These are phyloP conservation scores for Isabelozyma pseudorhagii DNA, from an alignment of 805 yeast species.

Conservation along the genomic window DNA sequence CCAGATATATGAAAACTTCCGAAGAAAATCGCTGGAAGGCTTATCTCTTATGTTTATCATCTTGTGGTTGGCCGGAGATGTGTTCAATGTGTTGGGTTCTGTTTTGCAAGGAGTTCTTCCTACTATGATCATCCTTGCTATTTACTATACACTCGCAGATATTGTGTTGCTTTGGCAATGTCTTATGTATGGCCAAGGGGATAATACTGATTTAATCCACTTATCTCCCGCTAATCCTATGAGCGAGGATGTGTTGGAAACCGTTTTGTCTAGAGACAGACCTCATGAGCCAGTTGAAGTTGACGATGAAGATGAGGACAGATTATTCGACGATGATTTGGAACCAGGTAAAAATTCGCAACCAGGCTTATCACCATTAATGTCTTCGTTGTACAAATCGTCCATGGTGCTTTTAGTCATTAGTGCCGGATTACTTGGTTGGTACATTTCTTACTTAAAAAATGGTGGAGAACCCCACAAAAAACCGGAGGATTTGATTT, in stretches of 20 bases:
- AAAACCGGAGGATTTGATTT: slow-evolving; percentile 46
- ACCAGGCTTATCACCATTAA: slow-evolving; percentile 14
- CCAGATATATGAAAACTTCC: slow-evolving; percentile 88
- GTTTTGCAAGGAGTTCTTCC: slow-evolving; percentile 86
- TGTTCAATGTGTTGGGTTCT: slow-evolving; percentile 91
- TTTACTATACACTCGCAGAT: slow-evolving; percentile 92
- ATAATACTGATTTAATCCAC: slow-evolving; percentile 67
- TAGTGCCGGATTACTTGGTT: slow-evolving; percentile 80
- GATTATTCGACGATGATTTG: slow-evolving; percentile 8
- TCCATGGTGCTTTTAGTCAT: slow-evolving; percentile 67
- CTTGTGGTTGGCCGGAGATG: slow-evolving; percentile 91
- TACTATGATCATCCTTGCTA: slow-evolving; percentile 89
- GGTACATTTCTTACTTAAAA: slow-evolving; percentile 65
- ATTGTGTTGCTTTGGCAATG: slow-evolving; percentile 81
- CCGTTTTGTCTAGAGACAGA: slow-evolving; percentile 48
- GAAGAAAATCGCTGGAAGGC: slow-evolving; percentile 85
- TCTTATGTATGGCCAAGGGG: slow-evolving; percentile 67
- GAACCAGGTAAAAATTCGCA: neutral
- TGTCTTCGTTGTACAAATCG: slow-evolving; percentile 23
- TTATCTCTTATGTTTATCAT: slow-evolving; percentile 81
- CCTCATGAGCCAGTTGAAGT: slow-evolving; percentile 19
- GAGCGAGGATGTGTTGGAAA: slow-evolving; percentile 63
- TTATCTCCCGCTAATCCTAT: slow-evolving; percentile 88
- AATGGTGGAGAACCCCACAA: slow-evolving; percentile 31
- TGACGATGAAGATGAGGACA: slow-evolving; percentile 24